Percentiles rank a stretch among this genome's conserved stretches.
Evolutionary conservation across 805 yeast genomes (phyloP).

Genomic region (Wickerhamomyces queroliae): DNA sequence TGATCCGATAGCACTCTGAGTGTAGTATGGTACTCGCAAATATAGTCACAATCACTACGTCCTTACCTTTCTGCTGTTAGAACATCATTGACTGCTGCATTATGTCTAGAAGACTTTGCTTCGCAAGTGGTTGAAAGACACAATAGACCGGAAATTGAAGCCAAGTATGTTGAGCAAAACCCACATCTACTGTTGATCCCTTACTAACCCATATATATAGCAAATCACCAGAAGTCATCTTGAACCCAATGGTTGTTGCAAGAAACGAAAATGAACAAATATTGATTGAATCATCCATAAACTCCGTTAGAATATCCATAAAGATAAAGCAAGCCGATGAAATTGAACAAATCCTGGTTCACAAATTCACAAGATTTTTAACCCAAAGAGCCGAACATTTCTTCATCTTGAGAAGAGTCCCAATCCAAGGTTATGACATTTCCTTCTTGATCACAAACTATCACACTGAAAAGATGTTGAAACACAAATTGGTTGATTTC

Average conservation of each 20-base stretch:
- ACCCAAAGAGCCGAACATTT: conserved; percentile 95
- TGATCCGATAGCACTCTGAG: neutral
- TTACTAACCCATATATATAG: conserved; percentile 22
- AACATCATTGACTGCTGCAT: conserved; percentile 86
- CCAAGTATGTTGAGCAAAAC: conserved; percentile 31
- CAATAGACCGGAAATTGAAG: conserved; percentile 95
- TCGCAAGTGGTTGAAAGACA: conserved; percentile 96
- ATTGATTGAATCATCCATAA: conserved; percentile 88
- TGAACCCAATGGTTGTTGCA: conserved; percentile 85
- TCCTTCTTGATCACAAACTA: conserved; percentile 89
- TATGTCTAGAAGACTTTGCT: conserved; percentile 88
- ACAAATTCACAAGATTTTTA: conserved; percentile 88
- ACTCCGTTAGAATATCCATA: conserved; percentile 85
- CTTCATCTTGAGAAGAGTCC: conserved; percentile 84
- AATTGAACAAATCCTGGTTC: conserved; percentile 90
- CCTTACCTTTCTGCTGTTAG: conserved; percentile 95
- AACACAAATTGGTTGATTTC: conserved; percentile 92
- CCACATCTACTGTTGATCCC: neutral
- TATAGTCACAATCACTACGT: conserved; percentile 90
- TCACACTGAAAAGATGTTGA: conserved; percentile 94
- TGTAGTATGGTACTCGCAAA: neutral
- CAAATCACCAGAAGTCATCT: conserved; percentile 75
- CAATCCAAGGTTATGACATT: conserved; percentile 87
- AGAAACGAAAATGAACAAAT: conserved; percentile 93
- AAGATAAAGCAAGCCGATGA: conserved; percentile 97